phyloP scores from a whole-genome alignment of 2,329 filamentous ascomycete genomes.

The Sporothrix sp. region DNA sequence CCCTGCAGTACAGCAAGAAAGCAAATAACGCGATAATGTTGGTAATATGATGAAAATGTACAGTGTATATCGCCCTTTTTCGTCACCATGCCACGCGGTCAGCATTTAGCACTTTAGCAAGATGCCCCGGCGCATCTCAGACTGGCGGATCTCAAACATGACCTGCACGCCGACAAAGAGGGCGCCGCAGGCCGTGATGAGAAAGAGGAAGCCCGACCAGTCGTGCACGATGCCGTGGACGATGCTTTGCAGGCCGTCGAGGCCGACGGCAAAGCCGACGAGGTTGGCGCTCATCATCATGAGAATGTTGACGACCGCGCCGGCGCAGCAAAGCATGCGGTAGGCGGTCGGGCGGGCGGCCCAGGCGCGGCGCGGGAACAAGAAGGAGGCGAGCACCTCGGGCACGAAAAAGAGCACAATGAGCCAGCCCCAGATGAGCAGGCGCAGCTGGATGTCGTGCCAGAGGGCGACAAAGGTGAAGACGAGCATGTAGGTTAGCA shows the following conservation, averaged over 20 bases:
- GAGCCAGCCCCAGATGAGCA: constrained; percentile 95
- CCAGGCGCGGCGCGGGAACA: constrained; percentile 70
- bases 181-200: constrained; percentile 58
- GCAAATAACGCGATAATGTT: neutral
- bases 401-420: constrained; percentile 89
- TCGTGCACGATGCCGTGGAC: constrained; percentile 65
- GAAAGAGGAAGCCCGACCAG: constrained; percentile 60
- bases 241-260: constrained; percentile 76
- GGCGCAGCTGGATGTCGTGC: constrained; percentile 88
- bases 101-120: constrained; percentile 57
- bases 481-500: constrained; percentile 69
- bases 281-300: constrained; percentile 97
- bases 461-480: constrained; percentile 97
- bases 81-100: too few species aligned
- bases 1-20: too few species aligned
- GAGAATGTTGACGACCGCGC: constrained; percentile 72
- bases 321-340: constrained; percentile 68
- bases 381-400: constrained; percentile 59
- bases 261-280: constrained; percentile 84
- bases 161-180: constrained; percentile 81
- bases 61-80: neutral
- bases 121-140: constrained; percentile 73
- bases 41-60: neutral
- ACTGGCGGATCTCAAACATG: constrained; percentile 92
- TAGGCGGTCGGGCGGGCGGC: constrained; percentile 60